Evolutionary conservation across 139 green algal species (phyloP).

Genomic region (Spirogloea muscicola): DNA sequence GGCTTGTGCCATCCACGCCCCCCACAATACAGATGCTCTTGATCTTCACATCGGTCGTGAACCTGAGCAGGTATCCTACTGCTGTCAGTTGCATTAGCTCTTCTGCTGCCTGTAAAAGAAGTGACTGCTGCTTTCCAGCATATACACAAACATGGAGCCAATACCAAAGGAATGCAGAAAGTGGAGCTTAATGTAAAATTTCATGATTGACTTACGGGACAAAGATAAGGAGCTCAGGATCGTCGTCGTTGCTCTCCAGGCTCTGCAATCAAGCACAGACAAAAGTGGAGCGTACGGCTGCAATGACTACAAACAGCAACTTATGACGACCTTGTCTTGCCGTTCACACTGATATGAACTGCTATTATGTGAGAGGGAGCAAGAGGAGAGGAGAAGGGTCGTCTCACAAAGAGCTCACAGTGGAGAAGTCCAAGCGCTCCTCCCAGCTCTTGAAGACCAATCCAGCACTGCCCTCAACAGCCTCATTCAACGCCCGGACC

Average conservation of each 20-base stretch:
- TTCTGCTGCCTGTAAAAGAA: too few species aligned
- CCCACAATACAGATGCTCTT: constrained; percentile 47
- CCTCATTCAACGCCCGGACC: constrained; percentile 24
- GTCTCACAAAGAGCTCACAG: background rate
- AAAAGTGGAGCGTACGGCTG: too few species aligned
- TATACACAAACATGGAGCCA: too few species aligned
- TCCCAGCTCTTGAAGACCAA: constrained; percentile 22
- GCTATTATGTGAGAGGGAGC: background rate
- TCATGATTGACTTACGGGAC: constrained; percentile 38
- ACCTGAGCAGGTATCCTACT: constrained; percentile 16
- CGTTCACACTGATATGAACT: too few species aligned
- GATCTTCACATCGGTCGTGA: constrained; percentile 50
- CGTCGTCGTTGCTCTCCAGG: constrained; percentile 43
- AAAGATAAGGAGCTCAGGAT: constrained; percentile 46
- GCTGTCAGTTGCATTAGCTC: background rate
- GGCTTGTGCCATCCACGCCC: constrained; percentile 16
- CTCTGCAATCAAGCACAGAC: background rate
- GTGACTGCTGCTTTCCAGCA: too few species aligned
- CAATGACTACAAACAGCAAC: too few species aligned
- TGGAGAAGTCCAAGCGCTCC: constrained; percentile 20
- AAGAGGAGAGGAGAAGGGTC: background rate
- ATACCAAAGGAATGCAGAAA: constrained; percentile 2
- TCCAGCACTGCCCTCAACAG: constrained; percentile 19
- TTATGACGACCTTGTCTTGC: too few species aligned
- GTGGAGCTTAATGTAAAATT: background rate